Percentiles rank a stretch among this genome's conserved stretches.
phyloP scores from a whole-genome alignment of 176 grass and related monocot genomes.

The Aegilops longissima region DNA sequence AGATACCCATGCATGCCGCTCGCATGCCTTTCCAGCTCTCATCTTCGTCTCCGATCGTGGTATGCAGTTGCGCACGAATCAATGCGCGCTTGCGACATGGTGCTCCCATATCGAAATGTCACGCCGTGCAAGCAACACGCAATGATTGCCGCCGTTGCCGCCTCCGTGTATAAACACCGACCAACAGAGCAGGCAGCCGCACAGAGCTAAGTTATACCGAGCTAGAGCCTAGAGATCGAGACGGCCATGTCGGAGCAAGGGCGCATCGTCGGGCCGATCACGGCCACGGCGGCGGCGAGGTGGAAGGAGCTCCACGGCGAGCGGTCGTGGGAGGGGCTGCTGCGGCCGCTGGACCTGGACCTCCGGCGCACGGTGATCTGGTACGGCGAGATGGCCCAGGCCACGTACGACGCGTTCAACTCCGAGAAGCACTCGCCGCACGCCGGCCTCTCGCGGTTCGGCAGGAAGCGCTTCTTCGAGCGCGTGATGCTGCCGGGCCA shows the following conservation, averaged over 20 bases:
- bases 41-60: neutral
- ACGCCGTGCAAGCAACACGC: neutral
- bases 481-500: constrained; percentile 36
- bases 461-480: constrained; percentile 39
- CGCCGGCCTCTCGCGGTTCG: constrained; percentile 52
- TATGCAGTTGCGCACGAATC: neutral
- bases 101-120: neutral
- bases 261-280: neutral
- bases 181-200: neutral
- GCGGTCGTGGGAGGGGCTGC: constrained; percentile 52
- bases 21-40: neutral
- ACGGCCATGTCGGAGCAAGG: neutral
- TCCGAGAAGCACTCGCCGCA: constrained; percentile 49
- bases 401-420: constrained; percentile 80
- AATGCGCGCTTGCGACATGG: neutral
- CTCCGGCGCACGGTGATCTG: constrained; percentile 62
- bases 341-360: constrained; percentile 62
- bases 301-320: constrained; percentile 75
- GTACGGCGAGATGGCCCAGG: constrained; percentile 81
- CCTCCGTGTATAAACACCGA: constrained; percentile 6
- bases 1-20: neutral
- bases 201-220: neutral
- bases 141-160: neutral
- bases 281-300: constrained; percentile 14
- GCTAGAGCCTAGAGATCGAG: no score